A percentile compares a stretch with the other conserved stretches of the same genome.
Conservation (phyloP, 495 filamentous ascomycete species). For the Penicillium bialowiezense region DNA sequence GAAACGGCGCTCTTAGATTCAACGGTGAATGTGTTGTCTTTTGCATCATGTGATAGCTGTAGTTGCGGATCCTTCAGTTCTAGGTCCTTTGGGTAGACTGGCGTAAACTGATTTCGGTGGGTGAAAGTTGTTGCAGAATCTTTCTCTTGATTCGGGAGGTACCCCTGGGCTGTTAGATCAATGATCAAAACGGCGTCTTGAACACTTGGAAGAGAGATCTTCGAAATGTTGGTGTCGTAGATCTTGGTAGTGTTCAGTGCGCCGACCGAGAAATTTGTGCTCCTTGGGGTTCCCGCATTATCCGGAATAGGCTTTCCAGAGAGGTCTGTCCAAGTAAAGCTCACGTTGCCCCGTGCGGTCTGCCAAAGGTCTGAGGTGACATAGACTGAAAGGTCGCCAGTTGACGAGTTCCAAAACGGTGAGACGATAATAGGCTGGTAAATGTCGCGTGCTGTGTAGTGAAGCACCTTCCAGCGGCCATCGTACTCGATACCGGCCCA, state of each 20-base stretch:
- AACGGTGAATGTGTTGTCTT: slow-evolving; percentile 49
- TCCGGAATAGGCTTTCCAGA: slow-evolving; percentile 32
- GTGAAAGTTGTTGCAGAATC: slow-evolving; percentile 41
- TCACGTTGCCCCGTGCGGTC: slow-evolving; percentile 28
- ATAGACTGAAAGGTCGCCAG: slow-evolving; percentile 54
- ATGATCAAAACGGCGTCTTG: slow-evolving; percentile 53
- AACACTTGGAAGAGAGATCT: slow-evolving; percentile 33
- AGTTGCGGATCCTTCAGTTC: slow-evolving; percentile 55
- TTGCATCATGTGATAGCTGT: slow-evolving; percentile 37
- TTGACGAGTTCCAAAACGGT: slow-evolving; percentile 57
- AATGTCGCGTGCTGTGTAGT: slow-evolving; percentile 59
- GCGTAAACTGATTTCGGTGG: slow-evolving; percentile 57
- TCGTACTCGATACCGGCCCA: slow-evolving; percentile 65
- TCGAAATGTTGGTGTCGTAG: slow-evolving; percentile 38
- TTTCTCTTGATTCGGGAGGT: slow-evolving; percentile 48
- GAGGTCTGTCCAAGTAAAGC: slow-evolving; percentile 38
- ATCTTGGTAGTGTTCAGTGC: slow-evolving; percentile 60
- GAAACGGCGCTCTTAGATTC: slow-evolving; percentile 56
- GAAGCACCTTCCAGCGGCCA: slow-evolving; percentile 64
- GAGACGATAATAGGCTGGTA: slow-evolving; percentile 60
- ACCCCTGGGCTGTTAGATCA: slow-evolving; percentile 51
- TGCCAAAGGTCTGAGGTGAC: slow-evolving; percentile 51
- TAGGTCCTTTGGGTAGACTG: slow-evolving; percentile 50
- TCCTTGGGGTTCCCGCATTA: slow-evolving; percentile 30
- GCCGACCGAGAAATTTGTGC: slow-evolving; percentile 51